A percentile compares a stretch with the other conserved stretches of the same genome.
phyloP scores from a whole-genome alignment of 2,329 filamentous ascomycete genomes.

The Diaporthe destruens region DNA sequence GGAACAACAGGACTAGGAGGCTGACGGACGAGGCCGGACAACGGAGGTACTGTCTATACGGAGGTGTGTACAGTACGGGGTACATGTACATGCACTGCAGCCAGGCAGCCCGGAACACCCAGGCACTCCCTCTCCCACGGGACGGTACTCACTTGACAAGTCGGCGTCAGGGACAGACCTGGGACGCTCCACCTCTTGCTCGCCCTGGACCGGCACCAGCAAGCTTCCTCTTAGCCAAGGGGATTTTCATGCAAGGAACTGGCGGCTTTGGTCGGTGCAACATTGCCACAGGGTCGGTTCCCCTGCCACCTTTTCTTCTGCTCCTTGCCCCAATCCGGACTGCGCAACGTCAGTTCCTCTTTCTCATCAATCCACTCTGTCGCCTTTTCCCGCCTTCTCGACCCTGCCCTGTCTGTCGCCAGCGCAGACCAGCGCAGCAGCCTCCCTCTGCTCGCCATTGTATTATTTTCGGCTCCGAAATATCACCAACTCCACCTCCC shows the following conservation, averaged over 20 bases:
- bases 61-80: not conserved
- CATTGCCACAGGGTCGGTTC: conserved; percentile 43
- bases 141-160: conserved; percentile 10
- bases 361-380: conserved; percentile 31
- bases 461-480: conserved; percentile 28
- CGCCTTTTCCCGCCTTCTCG: conserved; percentile 16
- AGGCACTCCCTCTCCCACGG: not conserved
- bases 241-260: conserved; percentile 40
- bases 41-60: not conserved
- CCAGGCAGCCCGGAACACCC: too few relatives aligned
- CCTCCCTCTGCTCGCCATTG: conserved; percentile 30
- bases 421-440: not conserved
- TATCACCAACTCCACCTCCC: not conserved
- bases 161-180: conserved; percentile 41
- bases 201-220: conserved; percentile 35
- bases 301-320: conserved; percentile 42
- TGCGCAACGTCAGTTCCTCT: conserved; percentile 37
- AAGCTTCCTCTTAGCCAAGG: conserved; percentile 37
- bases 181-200: conserved; percentile 35
- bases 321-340: conserved; percentile 39
- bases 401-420: conserved; percentile 14
- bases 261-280: conserved; percentile 39
- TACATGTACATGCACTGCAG: not conserved
- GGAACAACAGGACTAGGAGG: not conserved
- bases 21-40: not conserved